Base-by-base conservation (phyloP, 1,284 basidiomycete species). In the Cryptococcus sp. region DNA sequence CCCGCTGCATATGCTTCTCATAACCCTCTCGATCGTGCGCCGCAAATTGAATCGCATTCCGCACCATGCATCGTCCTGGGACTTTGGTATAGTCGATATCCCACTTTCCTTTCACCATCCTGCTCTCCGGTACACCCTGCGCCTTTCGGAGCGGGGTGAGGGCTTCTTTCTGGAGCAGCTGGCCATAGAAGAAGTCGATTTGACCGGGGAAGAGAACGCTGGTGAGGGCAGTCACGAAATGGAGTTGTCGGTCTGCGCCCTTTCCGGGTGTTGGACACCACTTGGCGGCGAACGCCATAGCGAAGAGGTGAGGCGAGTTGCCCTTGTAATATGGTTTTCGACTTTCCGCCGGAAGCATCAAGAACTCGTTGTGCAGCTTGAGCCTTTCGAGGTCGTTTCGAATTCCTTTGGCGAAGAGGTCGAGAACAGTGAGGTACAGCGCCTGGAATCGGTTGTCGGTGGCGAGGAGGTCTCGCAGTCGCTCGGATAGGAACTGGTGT, bases 211-310 rank as follows among this genome's bases (percentile, higher is more conserved):
- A 77, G 18, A 86, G 73, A 38, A 81, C 75, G 9, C 78, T 68
- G 9, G 76, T 72, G 42, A 86, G 78, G 14, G 82, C 82, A 0
- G 83, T 80, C 2, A 80, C 67, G 51, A 86, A 79, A 60, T 82
- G 81, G 2, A 82, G 82, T 47, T 77, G 70, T 9, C 78, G 76
- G 62, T 86, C 84, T 52, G 84, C 82, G 2, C 79, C 75, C 4
- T 74, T 68, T 3, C 68, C 75, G 4, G 81, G 79, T 1, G 79
- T 78, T 0, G 84, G 84, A 0, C 82, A 82, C 83, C 83, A 86
- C 66, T 86, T 86, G 4, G 76, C 76, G 1, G 78, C 82, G 12
- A 83, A 77, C 2, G 77, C 78, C 25, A 85, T 69, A 24, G 73
- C 66, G 49, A 68, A 70, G 18, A 77, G 58, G 26, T 81, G 69